A percentile compares a stretch with the other conserved stretches of the same genome.
Evolutionary conservation across 2,329 filamentous ascomycete species (phyloP).

Genomic region (Ophiocordyceps camponoti-rufipedis): DNA sequence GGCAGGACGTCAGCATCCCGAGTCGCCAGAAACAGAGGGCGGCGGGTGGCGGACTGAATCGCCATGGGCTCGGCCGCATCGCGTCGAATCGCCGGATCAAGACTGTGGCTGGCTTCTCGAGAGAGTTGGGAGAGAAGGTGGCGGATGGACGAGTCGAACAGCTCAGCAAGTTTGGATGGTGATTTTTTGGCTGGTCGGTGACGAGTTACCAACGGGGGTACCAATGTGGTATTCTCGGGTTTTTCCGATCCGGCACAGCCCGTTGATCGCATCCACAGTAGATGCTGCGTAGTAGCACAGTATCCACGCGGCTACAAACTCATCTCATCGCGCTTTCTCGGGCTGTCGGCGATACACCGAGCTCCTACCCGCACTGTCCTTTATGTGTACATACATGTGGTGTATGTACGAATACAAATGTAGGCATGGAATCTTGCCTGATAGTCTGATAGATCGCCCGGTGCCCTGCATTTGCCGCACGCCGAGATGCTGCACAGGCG

Average conservation of each 20-base stretch:
- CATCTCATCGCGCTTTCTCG: no score
- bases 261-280: no score
- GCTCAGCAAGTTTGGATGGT: background rate
- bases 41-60: conserved; percentile 20
- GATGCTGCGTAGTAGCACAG: no score
- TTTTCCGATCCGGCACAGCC: background rate
- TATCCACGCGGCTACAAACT: no score
- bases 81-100: conserved; percentile 4
- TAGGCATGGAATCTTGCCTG: background rate
- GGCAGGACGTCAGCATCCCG: conserved; percentile 7
- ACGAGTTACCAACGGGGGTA: conserved; percentile 7
- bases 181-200: conserved; percentile 8
- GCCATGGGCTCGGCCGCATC: conserved; percentile 17
- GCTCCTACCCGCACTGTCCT: no score
- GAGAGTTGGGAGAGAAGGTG: background rate
- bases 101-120: background rate
- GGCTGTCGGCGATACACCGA: no score
- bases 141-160: background rate
- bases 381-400: no score
- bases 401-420: no score
- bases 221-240: background rate
- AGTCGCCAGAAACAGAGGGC: background rate
- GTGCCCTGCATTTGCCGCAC: no score
- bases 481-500: background rate
- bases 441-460: background rate